Evolutionary conservation across 2,329 filamentous ascomycete species (phyloP).

Genomic region (Hypoxylon sp.): DNA sequence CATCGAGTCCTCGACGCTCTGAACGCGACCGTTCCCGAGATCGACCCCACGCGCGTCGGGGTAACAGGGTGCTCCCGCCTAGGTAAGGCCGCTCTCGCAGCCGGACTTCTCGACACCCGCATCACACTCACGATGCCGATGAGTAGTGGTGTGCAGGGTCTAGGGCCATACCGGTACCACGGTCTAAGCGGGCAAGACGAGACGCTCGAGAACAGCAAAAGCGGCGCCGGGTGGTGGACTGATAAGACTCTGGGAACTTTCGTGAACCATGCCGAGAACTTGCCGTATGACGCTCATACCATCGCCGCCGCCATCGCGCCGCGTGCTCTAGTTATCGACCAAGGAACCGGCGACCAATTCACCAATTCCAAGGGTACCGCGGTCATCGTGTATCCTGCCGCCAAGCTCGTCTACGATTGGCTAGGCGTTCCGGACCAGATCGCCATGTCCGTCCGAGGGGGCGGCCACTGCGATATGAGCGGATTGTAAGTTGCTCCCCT

Average conservation of each 20-base stretch:
- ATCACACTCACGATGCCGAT: conserved; percentile 70
- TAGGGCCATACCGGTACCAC: conserved; percentile 67
- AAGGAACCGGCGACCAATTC: conserved; percentile 66
- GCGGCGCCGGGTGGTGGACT: conserved; percentile 70
- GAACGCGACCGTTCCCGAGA: conserved; percentile 63
- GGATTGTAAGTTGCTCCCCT: conserved; percentile 59
- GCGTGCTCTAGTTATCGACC: conserved; percentile 68
- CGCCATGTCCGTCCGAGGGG: conserved; percentile 62
- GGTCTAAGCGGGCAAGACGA: conserved; percentile 62
- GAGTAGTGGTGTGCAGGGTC: conserved; percentile 69
- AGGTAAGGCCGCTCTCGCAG: conserved; percentile 68
- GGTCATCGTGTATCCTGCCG: conserved; percentile 66
- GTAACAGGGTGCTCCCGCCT: conserved; percentile 70
- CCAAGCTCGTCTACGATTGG: conserved; percentile 68
- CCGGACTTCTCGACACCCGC: conserved; percentile 65
- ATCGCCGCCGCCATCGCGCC: conserved; percentile 72
- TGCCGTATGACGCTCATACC: conserved; percentile 71
- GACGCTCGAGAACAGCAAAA: conserved; percentile 65
- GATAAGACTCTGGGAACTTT: conserved; percentile 66
- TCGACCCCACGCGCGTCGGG: conserved; percentile 60
- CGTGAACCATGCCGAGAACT: conserved; percentile 67
- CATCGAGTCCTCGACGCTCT: conserved; percentile 68
- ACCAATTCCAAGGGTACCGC: conserved; percentile 65
- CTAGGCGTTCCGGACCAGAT: conserved; percentile 66
- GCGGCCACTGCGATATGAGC: conserved; percentile 65